A percentile compares a stretch with the other conserved stretches of the same genome.
Conservation (phyloP, 441 rosid genomes). For the Pelargonium exstipulatum region DNA sequence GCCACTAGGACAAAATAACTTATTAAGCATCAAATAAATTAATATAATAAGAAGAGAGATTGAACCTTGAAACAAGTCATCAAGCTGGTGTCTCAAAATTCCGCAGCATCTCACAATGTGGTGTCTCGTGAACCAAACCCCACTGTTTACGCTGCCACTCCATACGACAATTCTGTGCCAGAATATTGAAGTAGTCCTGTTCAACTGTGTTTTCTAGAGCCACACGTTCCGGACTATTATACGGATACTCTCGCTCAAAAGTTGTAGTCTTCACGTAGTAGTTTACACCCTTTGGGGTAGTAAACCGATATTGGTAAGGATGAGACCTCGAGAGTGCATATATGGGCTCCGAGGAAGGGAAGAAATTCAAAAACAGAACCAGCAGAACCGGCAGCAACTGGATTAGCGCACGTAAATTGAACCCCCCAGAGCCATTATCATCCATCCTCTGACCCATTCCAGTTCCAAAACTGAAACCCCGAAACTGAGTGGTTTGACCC, state of each 20-base stretch:
- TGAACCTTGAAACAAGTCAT: constrained; percentile 35
- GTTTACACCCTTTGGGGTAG: constrained; percentile 63
- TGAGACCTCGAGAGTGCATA: constrained; percentile 61
- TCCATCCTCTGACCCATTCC: constrained; percentile 50
- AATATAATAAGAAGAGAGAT: constrained; percentile 2
- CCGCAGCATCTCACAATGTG: constrained; percentile 80
- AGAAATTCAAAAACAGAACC: constrained; percentile 57
- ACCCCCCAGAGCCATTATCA: constrained; percentile 56
- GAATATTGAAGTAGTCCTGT: constrained; percentile 53
- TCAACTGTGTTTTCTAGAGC: constrained; percentile 59
- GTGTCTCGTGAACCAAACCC: constrained; percentile 85
- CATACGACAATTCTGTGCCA: constrained; percentile 67
- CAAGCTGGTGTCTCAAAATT: constrained; percentile 44
- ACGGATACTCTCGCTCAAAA: constrained; percentile 73
- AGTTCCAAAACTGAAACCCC: constrained; percentile 56
- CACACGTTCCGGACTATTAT: constrained; percentile 38
- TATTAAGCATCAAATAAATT: not conserved
- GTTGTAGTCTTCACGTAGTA: constrained; percentile 66
- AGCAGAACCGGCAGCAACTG: constrained; percentile 74
- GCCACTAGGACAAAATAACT: not conserved
- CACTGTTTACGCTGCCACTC: constrained; percentile 89
- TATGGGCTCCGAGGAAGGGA: constrained; percentile 71
- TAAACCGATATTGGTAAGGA: constrained; percentile 65
- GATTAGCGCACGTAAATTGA: constrained; percentile 50
- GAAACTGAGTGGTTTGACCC: constrained; percentile 72